These are phyloP conservation scores for Tremellales sp. DNA, from an alignment of 1,284 basidiomycete genomes.

Conservation along the genomic window DNA sequence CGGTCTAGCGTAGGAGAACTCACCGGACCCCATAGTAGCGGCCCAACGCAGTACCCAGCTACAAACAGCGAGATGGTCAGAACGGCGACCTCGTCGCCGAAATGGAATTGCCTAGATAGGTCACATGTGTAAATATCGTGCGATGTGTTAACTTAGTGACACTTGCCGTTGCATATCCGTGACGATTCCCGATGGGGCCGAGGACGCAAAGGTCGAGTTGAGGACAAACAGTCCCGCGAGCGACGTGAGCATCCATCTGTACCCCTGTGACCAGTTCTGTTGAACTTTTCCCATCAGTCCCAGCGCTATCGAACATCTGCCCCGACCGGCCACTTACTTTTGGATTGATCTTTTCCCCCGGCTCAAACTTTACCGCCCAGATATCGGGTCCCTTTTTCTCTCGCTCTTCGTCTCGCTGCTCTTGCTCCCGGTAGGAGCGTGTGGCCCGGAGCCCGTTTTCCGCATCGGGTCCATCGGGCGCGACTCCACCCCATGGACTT, in stretches of 20 bases:
- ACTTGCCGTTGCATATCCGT: constrained; percentile 43
- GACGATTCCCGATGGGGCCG: constrained; percentile 43
- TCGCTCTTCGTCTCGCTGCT: constrained; percentile 27
- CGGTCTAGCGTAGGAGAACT: too few relatives aligned
- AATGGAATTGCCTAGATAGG: constrained; percentile 55
- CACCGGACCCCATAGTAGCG: constrained; percentile 59
- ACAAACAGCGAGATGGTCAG: constrained; percentile 50
- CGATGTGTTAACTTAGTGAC: neutral
- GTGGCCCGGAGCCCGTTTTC: constrained; percentile 43
- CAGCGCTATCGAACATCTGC: too few relatives aligned
- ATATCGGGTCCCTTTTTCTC: constrained; percentile 38
- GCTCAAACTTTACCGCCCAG: constrained; percentile 44
- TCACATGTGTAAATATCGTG: neutral
- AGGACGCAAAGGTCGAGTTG: constrained; percentile 56
- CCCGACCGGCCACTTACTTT: constrained; percentile 39
- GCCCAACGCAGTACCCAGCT: constrained; percentile 56
- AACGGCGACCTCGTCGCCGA: constrained; percentile 56
- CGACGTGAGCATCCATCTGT: constrained; percentile 63
- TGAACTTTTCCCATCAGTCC: too few relatives aligned
- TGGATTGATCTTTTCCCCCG: constrained; percentile 44
- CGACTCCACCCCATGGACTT: constrained; percentile 36
- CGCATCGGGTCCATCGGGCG: constrained; percentile 35
- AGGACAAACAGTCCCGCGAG: constrained; percentile 62
- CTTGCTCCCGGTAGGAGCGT: constrained; percentile 40
- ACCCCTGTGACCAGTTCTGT: constrained; percentile 58